Evolutionary conservation across 1,284 basidiomycete genomes (phyloP).

Genomic region (Psilocybe mexicana): DNA sequence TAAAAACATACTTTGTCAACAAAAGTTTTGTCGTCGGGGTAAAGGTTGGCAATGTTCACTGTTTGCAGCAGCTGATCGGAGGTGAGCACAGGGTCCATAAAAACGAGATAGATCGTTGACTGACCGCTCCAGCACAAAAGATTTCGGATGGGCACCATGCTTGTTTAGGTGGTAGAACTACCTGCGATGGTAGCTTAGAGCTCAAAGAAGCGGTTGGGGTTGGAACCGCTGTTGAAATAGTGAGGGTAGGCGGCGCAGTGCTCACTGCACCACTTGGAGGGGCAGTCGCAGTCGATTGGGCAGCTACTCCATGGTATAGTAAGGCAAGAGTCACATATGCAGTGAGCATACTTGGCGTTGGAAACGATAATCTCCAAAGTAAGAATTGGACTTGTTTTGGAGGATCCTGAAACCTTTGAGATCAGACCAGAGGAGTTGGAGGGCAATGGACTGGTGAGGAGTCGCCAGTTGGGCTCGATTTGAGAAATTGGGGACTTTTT

Average conservation of each 20-base stretch:
- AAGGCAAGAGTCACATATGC: conserved; percentile 26
- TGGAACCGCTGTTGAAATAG: conserved; percentile 63
- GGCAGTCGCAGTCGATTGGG: conserved; percentile 25
- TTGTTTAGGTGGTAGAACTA: conserved; percentile 69
- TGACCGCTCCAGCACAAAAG: conserved; percentile 78
- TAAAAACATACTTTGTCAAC: conserved; percentile 64
- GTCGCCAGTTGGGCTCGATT: neutral
- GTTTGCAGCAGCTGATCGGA: conserved; percentile 73
- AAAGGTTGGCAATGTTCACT: conserved; percentile 78
- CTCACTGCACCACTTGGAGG: conserved; percentile 5
- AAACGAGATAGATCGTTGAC: conserved; percentile 28
- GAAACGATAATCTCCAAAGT: neutral
- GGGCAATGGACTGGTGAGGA: neutral
- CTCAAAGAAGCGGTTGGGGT: conserved; percentile 59
- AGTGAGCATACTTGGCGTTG: conserved; percentile 23
- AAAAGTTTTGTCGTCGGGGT: conserved; percentile 85
- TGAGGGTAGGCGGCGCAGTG: conserved; percentile 35
- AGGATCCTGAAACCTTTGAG: neutral
- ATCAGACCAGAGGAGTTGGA: neutral
- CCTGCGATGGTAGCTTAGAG: conserved; percentile 66
- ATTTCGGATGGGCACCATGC: conserved; percentile 80
- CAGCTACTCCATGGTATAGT: conserved; percentile 26
- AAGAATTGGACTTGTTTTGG: neutral
- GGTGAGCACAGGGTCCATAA: conserved; percentile 2
- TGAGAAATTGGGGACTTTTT: neutral